phyloP scores from a whole-genome alignment of 768 basidiomycete genomes.

The Boletales sp. region DNA sequence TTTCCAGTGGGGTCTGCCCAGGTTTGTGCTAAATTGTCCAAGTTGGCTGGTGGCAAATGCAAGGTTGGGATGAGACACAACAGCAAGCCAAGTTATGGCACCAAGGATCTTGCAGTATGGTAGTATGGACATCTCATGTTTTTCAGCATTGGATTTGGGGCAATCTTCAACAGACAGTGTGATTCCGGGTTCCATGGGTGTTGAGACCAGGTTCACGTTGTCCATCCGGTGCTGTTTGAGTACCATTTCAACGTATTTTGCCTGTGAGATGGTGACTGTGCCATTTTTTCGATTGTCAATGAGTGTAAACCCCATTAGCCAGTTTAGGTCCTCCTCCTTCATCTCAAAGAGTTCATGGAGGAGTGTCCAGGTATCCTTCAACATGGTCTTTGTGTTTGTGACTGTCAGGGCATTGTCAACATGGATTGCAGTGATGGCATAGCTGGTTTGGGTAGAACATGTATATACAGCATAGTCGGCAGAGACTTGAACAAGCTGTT shows the following conservation, averaged over 20 bases:
- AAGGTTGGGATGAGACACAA: neutral
- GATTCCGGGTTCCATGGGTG: neutral
- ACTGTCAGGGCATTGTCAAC: slow-evolving; percentile 2
- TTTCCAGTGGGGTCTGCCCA: slow-evolving; percentile 7
- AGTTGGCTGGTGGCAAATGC: neutral
- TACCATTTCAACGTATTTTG: no score
- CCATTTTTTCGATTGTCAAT: no score
- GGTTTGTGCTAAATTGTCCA: neutral
- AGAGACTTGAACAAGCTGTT: neutral
- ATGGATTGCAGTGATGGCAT: neutral
- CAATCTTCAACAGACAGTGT: neutral
- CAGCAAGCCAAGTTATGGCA: neutral
- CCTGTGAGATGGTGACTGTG: no score
- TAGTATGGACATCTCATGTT: neutral
- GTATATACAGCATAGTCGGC: neutral
- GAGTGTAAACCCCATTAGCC: no score
- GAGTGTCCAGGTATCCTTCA: no score
- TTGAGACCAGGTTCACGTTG: no score
- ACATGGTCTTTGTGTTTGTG: neutral
- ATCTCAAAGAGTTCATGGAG: no score
- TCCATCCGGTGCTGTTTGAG: no score
- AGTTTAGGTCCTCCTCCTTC: no score
- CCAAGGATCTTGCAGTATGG: neutral
- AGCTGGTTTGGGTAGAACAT: neutral
- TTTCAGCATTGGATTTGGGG: neutral